These are phyloP conservation scores for Picea sitchensis DNA, from an alignment of 75 land plant species.

Conservation along the genomic window DNA sequence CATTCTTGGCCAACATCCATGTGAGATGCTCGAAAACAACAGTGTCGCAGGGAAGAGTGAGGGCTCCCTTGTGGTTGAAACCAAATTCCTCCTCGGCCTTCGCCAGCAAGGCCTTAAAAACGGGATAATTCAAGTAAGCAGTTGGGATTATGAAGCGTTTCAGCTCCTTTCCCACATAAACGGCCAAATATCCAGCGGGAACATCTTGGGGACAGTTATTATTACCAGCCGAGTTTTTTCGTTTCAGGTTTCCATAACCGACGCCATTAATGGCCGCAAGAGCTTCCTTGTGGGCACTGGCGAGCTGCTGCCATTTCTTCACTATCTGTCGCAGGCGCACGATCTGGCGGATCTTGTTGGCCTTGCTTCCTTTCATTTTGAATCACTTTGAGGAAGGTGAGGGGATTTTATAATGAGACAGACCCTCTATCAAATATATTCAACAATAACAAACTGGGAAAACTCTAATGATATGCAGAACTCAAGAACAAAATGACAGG, in stretches of 20 bases:
- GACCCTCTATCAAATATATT: too few relatives aligned
- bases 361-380: conserved; percentile 15
- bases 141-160: conserved; percentile 64
- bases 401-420: too few relatives aligned
- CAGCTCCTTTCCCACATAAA: conserved; percentile 64
- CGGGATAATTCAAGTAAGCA: conserved; percentile 52
- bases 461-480: too few relatives aligned
- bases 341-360: conserved; percentile 67
- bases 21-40: conserved; percentile 62
- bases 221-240: background rate
- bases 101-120: conserved; percentile 49
- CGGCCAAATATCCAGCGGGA: conserved; percentile 65
- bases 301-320: conserved; percentile 63
- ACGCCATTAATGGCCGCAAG: background rate
- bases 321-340: conserved; percentile 66
- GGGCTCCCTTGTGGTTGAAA: conserved; percentile 66
- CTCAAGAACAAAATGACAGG: too few relatives aligned
- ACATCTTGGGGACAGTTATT: conserved; percentile 17
- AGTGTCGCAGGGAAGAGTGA: conserved; percentile 72
- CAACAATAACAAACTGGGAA: too few relatives aligned
- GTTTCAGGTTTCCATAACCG: background rate
- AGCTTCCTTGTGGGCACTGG: conserved; percentile 23
- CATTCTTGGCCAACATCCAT: conserved; percentile 50
- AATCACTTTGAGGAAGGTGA: background rate
- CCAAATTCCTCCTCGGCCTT: conserved; percentile 86